These are phyloP conservation scores for Thecaphora frezii DNA, from an alignment of 1,284 basidiomycete species.

Conservation along the genomic window DNA sequence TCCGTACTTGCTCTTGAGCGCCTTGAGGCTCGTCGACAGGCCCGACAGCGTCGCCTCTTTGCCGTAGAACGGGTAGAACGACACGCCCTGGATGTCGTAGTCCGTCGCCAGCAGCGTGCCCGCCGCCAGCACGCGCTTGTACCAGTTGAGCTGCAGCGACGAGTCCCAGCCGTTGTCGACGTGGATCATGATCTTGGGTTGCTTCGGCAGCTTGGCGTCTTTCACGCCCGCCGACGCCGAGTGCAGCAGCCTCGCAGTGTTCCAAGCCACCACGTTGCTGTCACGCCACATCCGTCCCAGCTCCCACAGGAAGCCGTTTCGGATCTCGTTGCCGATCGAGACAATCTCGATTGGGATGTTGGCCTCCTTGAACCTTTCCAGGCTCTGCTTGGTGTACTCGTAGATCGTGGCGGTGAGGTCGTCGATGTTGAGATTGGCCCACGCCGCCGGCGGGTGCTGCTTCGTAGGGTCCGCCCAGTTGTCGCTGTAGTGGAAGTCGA, in stretches of 20 bases:
- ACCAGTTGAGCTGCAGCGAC: neutral
- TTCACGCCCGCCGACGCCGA: constrained; percentile 2
- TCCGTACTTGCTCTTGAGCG: neutral
- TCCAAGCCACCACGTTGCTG: neutral
- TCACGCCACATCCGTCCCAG: neutral
- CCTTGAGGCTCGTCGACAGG: neutral
- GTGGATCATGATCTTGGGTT: constrained; percentile 3
- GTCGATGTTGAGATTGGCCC: neutral
- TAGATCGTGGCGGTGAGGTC: neutral
- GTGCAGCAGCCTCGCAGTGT: constrained; percentile 1
- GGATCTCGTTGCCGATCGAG: constrained; percentile 3
- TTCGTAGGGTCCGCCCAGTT: constrained; percentile 1
- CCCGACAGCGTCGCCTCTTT: neutral
- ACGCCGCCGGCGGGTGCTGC: neutral
- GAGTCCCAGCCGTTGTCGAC: constrained; percentile 3
- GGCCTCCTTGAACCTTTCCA: neutral
- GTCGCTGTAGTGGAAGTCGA: constrained; percentile 4
- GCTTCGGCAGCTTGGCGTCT: neutral
- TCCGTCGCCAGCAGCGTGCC: neutral
- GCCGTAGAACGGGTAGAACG: constrained; percentile 5
- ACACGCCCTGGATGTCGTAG: neutral
- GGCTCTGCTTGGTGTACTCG: neutral
- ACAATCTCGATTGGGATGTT: neutral
- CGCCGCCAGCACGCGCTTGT: neutral
- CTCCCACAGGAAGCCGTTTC: neutral